Evolutionary conservation across 2,329 filamentous ascomycete genomes (phyloP).

Genomic region (Aspergillus tubingensis): DNA sequence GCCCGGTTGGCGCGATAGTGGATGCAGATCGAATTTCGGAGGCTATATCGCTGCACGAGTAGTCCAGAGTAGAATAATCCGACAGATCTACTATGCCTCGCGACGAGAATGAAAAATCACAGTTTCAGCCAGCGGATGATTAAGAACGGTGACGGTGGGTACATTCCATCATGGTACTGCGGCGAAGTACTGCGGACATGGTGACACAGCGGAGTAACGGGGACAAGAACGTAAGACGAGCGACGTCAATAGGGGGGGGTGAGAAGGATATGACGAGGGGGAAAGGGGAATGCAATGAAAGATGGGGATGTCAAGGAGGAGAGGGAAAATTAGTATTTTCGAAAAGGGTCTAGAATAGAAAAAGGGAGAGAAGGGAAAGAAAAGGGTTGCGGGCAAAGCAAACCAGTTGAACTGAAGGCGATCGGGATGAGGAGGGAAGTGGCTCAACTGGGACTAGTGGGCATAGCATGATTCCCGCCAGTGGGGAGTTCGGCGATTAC

Average conservation of each 20-base stretch:
- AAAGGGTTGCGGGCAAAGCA: slow-evolving; percentile 4
- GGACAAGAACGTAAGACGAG: not conserved
- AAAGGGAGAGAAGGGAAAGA: not conserved
- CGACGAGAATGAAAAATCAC: not conserved
- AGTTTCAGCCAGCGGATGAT: slow-evolving; percentile 4
- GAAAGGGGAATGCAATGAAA: not conserved
- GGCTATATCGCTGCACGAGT: not conserved
- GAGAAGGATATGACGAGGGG: not conserved
- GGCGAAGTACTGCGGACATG: slow-evolving; percentile 23
- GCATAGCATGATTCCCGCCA: slow-evolving; percentile 5
- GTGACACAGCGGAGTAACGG: slow-evolving; percentile 6
- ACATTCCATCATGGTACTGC: slow-evolving; percentile 21
- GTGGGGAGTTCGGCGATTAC: slow-evolving; percentile 1
- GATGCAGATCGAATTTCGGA: not conserved
- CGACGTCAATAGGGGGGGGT: not conserved
- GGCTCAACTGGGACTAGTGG: not conserved
- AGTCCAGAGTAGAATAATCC: not conserved
- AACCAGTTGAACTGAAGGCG: not conserved
- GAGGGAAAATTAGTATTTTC: not conserved
- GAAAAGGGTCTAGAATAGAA: slow-evolving; percentile 1
- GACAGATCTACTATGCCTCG: not conserved
- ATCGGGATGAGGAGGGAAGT: not conserved
- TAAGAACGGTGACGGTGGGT: slow-evolving; percentile 15
- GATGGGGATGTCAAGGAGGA: not conserved
- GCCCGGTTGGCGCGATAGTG: not conserved